Base-by-base conservation (phyloP, 2,329 filamentous ascomycete species). In the Trichoderma citrinoviride region DNA sequence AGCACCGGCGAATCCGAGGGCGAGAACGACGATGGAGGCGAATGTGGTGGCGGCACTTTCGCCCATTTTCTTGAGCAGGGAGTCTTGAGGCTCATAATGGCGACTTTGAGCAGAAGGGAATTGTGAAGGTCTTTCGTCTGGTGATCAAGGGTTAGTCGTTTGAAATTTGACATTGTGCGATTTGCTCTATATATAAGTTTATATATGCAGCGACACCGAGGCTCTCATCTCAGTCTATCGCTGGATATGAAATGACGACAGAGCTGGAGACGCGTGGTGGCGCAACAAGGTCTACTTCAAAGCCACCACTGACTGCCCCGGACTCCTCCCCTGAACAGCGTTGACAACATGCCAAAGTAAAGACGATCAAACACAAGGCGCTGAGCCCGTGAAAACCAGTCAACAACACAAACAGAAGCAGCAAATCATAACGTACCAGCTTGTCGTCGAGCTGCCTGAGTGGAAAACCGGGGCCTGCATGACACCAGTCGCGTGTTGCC, bases 11-110 rank as follows among this genome's bases (percentile, higher is more conserved):
- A 88, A 89, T 33, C 85, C 87, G 19, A 83, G 79, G 70, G 88
- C 91, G 37, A 94, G 79, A 17, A 94, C 86, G 12, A 88, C 70
- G 64, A 94, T 89, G 23, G 89, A 92, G 27, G 90, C 89, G 66
- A 92, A 83, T 0, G 90, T 92, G 0, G 91, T 93, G 8, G 87
- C 87, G 2, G 90, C 90, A 6, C 88, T 82, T 75, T 94, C 91
- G 61, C 87, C 77, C 86, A 92, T 91, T 73, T 89, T 91, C 44
- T 80, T 77, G 3, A 78, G 69, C 10, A 86, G 69, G 1, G 78
- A 75, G 57, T 79, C 77, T n/a, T 17, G 49, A 15, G 14, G 10
- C 10, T 25, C 47, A 44, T 61, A 33, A 21, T 43, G 49, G 15
- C 56, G 46, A 29, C 15, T 37, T 23, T 47, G 43, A 29, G n/a